Conservation (phyloP, 495 filamentous ascomycete species). For the Annulohypoxylon maeteangense region DNA sequence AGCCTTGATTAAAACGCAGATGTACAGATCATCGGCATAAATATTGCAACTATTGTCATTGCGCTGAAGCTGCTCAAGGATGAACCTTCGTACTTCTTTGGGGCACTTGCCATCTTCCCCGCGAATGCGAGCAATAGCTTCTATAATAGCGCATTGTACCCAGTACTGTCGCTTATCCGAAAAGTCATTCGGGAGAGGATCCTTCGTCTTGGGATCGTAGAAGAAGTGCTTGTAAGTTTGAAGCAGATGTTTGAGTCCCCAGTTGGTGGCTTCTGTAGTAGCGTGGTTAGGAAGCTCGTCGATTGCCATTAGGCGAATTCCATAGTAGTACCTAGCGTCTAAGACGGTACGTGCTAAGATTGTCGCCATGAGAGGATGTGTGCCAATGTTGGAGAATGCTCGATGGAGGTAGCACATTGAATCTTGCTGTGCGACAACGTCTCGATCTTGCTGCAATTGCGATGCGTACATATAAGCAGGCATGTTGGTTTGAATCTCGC, state of each 20-base stretch:
- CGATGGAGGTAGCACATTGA: constrained; percentile 60
- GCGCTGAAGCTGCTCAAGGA: constrained; percentile 87
- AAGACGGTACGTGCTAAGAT: constrained; percentile 88
- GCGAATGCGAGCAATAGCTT: constrained; percentile 80
- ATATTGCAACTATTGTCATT: constrained; percentile 93
- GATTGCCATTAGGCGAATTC: constrained; percentile 85
- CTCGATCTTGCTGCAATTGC: constrained; percentile 95
- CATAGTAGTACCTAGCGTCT: constrained; percentile 92
- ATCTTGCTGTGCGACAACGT: constrained; percentile 95
- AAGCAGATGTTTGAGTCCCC: constrained; percentile 83
- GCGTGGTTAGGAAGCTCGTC: constrained; percentile 78
- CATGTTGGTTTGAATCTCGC: constrained; percentile 77
- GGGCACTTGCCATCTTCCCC: constrained; percentile 82
- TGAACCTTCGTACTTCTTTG: constrained; percentile 75
- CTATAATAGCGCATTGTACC: constrained; percentile 82
- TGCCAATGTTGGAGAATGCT: constrained; percentile 43
- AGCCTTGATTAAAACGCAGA: constrained; percentile 81
- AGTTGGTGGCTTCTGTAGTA: constrained; percentile 61
- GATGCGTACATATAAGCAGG: constrained; percentile 97
- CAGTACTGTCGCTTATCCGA: constrained; percentile 81
- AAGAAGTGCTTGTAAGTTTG: constrained; percentile 88
- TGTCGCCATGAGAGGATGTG: constrained; percentile 81
- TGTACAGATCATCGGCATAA: constrained; percentile 87
- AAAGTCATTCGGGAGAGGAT: constrained; percentile 88
- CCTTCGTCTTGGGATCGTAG: constrained; percentile 71